These are phyloP conservation scores for Candida michaelii DNA, from an alignment of 805 yeast genomes.

Conservation along the genomic window DNA sequence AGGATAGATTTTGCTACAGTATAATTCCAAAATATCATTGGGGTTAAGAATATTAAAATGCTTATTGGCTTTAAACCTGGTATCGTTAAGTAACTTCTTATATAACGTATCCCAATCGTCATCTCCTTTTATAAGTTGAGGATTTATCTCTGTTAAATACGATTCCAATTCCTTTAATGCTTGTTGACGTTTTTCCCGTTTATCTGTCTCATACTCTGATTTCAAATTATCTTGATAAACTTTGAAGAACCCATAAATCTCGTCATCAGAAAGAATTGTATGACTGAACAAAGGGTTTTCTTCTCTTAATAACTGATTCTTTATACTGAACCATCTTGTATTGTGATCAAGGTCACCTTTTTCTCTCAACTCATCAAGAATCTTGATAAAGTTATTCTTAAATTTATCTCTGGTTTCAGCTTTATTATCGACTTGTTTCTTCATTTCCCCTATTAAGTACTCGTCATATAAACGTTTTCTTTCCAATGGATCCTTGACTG, in stretches of 20 bases:
- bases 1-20: conserved; percentile 39
- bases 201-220: conserved; percentile 23
- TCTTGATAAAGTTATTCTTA: conserved; percentile 49
- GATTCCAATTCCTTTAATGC: conserved; percentile 55
- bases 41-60: conserved; percentile 53
- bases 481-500: conserved; percentile 56
- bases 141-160: conserved; percentile 44
- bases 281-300: conserved; percentile 67
- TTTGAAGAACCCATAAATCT: conserved; percentile 54
- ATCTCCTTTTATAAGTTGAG: conserved; percentile 24
- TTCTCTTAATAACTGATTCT: conserved; percentile 47
- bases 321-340: conserved; percentile 65
- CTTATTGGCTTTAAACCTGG: conserved; percentile 58
- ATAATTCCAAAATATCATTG: conserved; percentile 59
- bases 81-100: conserved; percentile 38
- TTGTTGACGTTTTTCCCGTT: conserved; percentile 34
- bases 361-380: conserved; percentile 38
- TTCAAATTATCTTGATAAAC: conserved; percentile 48
- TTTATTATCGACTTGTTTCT: conserved; percentile 53
- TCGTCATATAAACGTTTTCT: conserved; percentile 66
- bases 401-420: conserved; percentile 55
- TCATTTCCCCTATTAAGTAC: conserved; percentile 44
- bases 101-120: conserved; percentile 40
- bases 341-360: conserved; percentile 46
- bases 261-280: conserved; percentile 56